Evolutionary conservation across 2,329 filamentous ascomycete species (phyloP).

Genomic region (Monosporascus cannonballus): DNA sequence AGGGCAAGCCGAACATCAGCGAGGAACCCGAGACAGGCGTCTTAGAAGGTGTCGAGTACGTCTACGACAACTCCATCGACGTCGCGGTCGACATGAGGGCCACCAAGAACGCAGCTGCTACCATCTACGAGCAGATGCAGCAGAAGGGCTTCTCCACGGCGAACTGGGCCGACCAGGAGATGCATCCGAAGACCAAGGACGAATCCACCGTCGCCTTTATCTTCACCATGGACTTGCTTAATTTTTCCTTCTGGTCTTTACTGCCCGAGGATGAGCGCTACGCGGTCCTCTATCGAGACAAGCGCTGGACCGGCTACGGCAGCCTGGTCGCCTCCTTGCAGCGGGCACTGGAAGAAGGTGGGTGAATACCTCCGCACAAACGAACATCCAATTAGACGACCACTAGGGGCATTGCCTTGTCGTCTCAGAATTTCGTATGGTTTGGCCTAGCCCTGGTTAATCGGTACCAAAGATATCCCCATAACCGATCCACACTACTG

Average conservation of each 20-base stretch:
- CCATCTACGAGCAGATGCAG: slow-evolving; percentile 77
- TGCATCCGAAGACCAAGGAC: slow-evolving; percentile 81
- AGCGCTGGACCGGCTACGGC: slow-evolving; percentile 90
- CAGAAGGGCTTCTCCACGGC: slow-evolving; percentile 76
- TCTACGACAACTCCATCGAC: slow-evolving; percentile 90
- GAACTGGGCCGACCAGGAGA: slow-evolving; percentile 80
- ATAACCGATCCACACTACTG: slow-evolving; percentile 88
- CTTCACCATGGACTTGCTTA: slow-evolving; percentile 94
- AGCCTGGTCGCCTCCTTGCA: slow-evolving; percentile 84
- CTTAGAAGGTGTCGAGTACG: slow-evolving; percentile 73
- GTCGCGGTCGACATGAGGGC: slow-evolving; percentile 80
- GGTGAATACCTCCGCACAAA: slow-evolving; percentile 12
- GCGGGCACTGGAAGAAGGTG: slow-evolving; percentile 81
- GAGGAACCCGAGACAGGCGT: slow-evolving; percentile 73
- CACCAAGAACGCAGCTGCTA: slow-evolving; percentile 74
- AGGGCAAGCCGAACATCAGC: slow-evolving; percentile 49
- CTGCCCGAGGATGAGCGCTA: slow-evolving; percentile 65
- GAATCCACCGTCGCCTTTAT: slow-evolving; percentile 82
- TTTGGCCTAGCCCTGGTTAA: slow-evolving; percentile 14
- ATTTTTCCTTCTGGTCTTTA: slow-evolving; percentile 96
- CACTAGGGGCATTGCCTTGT: background rate
- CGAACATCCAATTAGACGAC: background rate
- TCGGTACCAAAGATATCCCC: slow-evolving; percentile 57
- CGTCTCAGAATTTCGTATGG: background rate
- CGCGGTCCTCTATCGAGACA: slow-evolving; percentile 73